Base-by-base conservation (phyloP, 1,284 basidiomycete genomes). In the Boletus semigastroideus region DNA sequence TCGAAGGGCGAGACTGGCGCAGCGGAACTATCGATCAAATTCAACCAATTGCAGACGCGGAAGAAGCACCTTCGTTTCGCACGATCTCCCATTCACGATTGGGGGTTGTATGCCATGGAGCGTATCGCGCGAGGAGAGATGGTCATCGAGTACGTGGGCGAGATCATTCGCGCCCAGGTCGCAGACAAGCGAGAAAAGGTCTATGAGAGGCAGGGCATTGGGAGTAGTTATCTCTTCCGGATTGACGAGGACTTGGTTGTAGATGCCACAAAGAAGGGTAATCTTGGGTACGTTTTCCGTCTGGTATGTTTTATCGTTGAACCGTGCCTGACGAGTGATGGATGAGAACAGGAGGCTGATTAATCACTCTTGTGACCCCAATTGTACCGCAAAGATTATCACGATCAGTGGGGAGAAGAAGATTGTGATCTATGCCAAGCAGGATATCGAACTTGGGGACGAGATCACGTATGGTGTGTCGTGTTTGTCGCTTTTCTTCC, bases 111-210 rank as follows among this genome's bases (percentile, higher is more conserved):
- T 67, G 93, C 94, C 30, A 90, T 95, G 86, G 94, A 97, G 76
- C 84, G 86, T 64, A 98, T 99, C 62, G 85, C 91, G 14, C 78
- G 84, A 19, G 94, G 94, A 6, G 97, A 99, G 72, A 98, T 99
- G 94, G 96, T 99, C 40, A 98, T 99, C 72, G 97, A 99, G 74
- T 99, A 99, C 65, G 97, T 99, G 10, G 97, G 97, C 31, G 97
- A 99, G 77, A 82, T 98, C 55, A 91, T 97, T 57, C 82, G 97
- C 22, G 93, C 95, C 51, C 90, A 93, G 62, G 94, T 99, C 5
- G 96, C 97, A 25, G 97, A 99, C 67, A 92, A 95, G 69, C 82
- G 97, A 49, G 97, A 99, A 76, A 96, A 97, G 77, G 83, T 86
- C 62, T 99, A 99, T 70, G 93, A 98, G 72, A 80, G 92, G 52